phyloP scores from a whole-genome alignment of 2,329 filamentous ascomycete genomes.

The Phaeosphaeria sp. region DNA sequence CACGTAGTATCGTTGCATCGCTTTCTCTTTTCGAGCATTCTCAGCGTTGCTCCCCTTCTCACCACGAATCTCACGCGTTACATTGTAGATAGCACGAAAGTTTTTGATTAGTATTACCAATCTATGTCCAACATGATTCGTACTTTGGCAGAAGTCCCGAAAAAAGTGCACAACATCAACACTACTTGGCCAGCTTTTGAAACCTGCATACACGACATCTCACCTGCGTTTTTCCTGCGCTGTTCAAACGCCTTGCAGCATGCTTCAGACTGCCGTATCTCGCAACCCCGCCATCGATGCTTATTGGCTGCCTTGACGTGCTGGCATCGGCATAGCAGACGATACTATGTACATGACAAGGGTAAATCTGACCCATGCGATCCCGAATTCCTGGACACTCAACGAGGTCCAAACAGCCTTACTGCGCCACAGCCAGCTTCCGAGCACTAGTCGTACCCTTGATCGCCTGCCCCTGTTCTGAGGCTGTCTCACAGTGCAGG shows the following conservation, averaged over 20 bases:
- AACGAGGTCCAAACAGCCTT: slow-evolving; percentile 1
- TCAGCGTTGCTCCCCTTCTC: neutral
- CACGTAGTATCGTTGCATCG: neutral
- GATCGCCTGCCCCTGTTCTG: neutral
- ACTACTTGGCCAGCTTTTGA: neutral
- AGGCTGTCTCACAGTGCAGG: slow-evolving; percentile 3
- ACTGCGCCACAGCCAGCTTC: slow-evolving; percentile 6
- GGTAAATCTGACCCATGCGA: neutral
- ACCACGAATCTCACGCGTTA: neutral
- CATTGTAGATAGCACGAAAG: slow-evolving; percentile 2
- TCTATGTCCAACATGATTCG: neutral
- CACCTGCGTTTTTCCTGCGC: neutral
- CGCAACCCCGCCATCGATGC: neutral
- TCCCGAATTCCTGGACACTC: neutral
- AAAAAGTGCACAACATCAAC: slow-evolving; percentile 1
- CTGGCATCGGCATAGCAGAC: neutral
- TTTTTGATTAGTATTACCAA: neutral
- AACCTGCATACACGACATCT: slow-evolving; percentile 1
- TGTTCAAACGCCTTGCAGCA: neutral
- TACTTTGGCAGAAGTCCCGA: neutral
- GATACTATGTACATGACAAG: neutral
- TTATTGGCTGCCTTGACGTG: neutral
- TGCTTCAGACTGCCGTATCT: neutral
- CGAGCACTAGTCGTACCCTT: slow-evolving; percentile 3
- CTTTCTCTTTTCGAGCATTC: neutral